Percentiles rank a stretch among this genome's conserved stretches.
phyloP scores from a whole-genome alignment of 176 grass and related monocot genomes.

The Juncus effusus region DNA sequence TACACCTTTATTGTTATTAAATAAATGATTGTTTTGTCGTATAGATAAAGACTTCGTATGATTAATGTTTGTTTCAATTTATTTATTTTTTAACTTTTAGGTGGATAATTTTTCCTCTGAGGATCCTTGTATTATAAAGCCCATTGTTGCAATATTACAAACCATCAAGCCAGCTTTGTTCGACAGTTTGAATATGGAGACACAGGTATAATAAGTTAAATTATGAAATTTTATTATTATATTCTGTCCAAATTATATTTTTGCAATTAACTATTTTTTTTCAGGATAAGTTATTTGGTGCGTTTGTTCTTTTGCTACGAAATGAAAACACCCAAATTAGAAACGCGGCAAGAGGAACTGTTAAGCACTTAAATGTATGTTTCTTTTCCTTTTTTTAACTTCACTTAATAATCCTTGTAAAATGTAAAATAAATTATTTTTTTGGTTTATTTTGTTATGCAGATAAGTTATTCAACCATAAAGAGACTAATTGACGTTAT shows the following conservation, averaged over 20 bases:
- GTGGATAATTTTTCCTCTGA: constrained; percentile 44
- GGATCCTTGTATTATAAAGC: constrained; percentile 48
- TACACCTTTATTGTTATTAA: too few species aligned
- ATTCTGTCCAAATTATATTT: neutral
- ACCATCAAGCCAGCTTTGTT: constrained; percentile 50
- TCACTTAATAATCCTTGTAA: neutral
- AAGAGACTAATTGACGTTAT: constrained; percentile 58
- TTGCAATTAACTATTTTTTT: constrained; percentile 9
- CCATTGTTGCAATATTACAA: constrained; percentile 59
- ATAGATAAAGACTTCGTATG: constrained; percentile 6
- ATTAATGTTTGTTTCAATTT: constrained; percentile 29
- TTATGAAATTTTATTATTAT: neutral
- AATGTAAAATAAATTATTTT: neutral
- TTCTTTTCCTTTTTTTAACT: constrained; percentile 10
- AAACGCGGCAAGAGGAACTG: constrained; percentile 64
- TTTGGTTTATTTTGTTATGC: constrained; percentile 22
- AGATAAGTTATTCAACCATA: constrained; percentile 62
- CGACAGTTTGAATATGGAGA: constrained; percentile 51
- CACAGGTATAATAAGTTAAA: constrained; percentile 43
- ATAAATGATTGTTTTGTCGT: constrained; percentile 17
- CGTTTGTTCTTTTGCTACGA: constrained; percentile 59
- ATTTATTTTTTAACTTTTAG: constrained; percentile 48
- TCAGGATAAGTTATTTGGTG: constrained; percentile 58
- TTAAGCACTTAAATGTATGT: constrained; percentile 68
- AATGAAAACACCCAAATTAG: constrained; percentile 60